phyloP scores from a whole-genome alignment of 2,329 filamentous ascomycete genomes.

The Pseudogymnoascus sp. region DNA sequence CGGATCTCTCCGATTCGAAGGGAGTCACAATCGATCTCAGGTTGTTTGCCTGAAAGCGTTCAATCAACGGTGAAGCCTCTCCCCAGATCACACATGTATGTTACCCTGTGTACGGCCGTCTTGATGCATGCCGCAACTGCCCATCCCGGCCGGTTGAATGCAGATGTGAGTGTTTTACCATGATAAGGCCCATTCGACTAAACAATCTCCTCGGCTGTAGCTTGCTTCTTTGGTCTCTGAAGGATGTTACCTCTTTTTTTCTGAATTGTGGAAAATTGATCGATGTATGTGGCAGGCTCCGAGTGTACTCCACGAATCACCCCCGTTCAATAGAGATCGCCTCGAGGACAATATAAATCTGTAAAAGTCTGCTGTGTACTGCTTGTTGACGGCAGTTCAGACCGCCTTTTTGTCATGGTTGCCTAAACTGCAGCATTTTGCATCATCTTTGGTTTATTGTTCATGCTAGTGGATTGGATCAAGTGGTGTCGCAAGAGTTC shows the following conservation, averaged over 20 bases:
- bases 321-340: background rate
- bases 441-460: background rate
- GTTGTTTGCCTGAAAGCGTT: background rate
- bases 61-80: background rate
- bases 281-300: background rate
- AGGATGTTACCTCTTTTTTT: background rate
- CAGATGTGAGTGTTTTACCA: background rate
- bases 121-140: background rate
- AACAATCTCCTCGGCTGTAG: background rate
- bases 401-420: constrained; percentile 4
- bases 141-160: background rate
- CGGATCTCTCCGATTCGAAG: background rate
- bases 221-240: background rate
- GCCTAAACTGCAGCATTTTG: background rate
- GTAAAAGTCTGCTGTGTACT: background rate
- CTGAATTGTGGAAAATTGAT: background rate
- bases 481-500: background rate
- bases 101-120: background rate
- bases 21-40: background rate
- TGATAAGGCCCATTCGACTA: background rate
- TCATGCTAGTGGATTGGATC: background rate
- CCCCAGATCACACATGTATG: background rate
- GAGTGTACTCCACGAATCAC: background rate
- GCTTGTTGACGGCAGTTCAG: background rate
- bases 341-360: background rate